Base-by-base conservation (phyloP, 1,284 basidiomycete genomes). In the Earliella scabrosa region DNA sequence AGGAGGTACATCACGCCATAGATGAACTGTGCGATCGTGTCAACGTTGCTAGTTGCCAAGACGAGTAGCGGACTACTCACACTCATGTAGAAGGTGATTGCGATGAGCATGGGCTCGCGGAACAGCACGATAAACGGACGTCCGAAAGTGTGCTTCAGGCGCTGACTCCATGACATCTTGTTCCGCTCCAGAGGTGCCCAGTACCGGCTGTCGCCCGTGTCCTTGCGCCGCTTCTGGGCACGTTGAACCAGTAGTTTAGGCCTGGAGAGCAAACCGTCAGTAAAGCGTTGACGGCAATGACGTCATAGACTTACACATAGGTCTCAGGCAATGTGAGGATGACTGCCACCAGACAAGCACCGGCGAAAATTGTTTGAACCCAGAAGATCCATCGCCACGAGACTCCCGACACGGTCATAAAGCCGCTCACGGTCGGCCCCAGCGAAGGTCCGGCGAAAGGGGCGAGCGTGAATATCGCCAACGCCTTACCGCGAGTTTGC, bases 301-400 rank as follows among this genome's bases (percentile, higher is more conserved):
- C n/a, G 24, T 18, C 5, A 11, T 2, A 4, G 10, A 24, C 39
- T 41, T 11, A 41, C 39, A 41, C 39, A 24, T 41, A 41, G 4
- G 39, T 41, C 21, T 41, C 39, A 1, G 39, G 39, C 3, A 41
- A 16, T 2, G 86, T 85, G 54, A 94, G 78, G 34, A 90, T 50
- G 58, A 90, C 81, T 26, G 82, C 48, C 3, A 84, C 14, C 52
- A 73, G 72, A 59, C 81, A 84, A 3, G 70, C 55, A 2, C 80
- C 71, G 54, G 82, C 82, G 65, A 94, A 93, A 24, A 84, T 78
- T 13, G 88, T 78, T 36, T 90, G 70, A 36, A 91, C 76, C 89
- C 90, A 93, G 74, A 87, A 94, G 10, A 87, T 65, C 89, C 88
- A 92, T 46, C 86, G 77, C 85, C 87, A 93, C 6, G 79, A 80